A percentile compares a stretch with the other conserved stretches of the same genome.
Evolutionary conservation across 2,329 filamentous ascomycete species (phyloP).

Genomic region (Aspergillus tamarii): DNA sequence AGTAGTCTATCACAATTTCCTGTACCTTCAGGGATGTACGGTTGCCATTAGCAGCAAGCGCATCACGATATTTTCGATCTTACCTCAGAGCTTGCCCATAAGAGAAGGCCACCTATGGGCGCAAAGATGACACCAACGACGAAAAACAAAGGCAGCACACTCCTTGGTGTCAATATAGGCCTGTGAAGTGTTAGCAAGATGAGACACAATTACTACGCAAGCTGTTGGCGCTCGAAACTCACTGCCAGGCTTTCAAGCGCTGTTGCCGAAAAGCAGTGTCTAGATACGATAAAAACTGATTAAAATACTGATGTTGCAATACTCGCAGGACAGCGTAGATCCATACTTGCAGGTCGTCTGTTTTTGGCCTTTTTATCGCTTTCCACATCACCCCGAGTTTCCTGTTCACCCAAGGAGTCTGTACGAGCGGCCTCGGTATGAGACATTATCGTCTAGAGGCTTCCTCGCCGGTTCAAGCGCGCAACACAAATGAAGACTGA

Average conservation of each 20-base stretch:
- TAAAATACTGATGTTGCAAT: slow-evolving; percentile 12
- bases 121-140: slow-evolving; percentile 88
- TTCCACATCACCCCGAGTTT: slow-evolving; percentile 41
- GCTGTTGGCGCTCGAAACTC: slow-evolving; percentile 47
- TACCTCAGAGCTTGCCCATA: slow-evolving; percentile 84
- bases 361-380: slow-evolving; percentile 82
- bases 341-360: slow-evolving; percentile 83
- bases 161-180: slow-evolving; percentile 94
- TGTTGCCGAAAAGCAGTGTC: slow-evolving; percentile 98
- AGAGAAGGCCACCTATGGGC: slow-evolving; percentile 81
- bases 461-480: not conserved
- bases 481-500: not conserved
- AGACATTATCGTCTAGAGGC: slow-evolving; percentile 43
- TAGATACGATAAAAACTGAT: slow-evolving; percentile 42
- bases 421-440: slow-evolving; percentile 43
- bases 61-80: slow-evolving; percentile 22
- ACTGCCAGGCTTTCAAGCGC: slow-evolving; percentile 98
- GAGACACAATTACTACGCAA: not conserved
- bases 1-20: slow-evolving; percentile 90
- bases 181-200: slow-evolving; percentile 49
- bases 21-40: slow-evolving; percentile 65
- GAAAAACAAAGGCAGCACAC: slow-evolving; percentile 89
- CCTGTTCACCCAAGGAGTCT: slow-evolving; percentile 50
- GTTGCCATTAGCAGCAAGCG: slow-evolving; percentile 11
- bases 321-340: slow-evolving; percentile 7